These are phyloP conservation scores for Termitomyces sp. DNA, from an alignment of 1,284 basidiomycete species.

Conservation along the genomic window DNA sequence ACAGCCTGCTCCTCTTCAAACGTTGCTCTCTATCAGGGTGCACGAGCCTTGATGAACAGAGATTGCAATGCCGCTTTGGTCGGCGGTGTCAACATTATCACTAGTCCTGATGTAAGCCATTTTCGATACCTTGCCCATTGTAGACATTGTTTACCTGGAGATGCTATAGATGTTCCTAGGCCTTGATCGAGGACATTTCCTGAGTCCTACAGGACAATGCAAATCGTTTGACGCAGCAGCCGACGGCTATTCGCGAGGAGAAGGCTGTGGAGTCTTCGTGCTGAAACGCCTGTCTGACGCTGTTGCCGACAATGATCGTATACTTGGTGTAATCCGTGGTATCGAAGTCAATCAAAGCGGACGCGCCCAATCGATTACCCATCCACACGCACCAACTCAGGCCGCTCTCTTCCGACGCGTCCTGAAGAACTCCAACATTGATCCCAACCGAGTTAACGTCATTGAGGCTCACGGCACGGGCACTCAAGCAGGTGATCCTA, in stretches of 20 bases:
- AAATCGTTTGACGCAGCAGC: constrained; percentile 67
- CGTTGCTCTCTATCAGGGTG: constrained; percentile 64
- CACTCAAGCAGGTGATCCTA: constrained; percentile 64
- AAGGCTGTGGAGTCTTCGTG: constrained; percentile 68
- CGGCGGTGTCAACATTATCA: constrained; percentile 69
- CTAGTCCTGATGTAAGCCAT: constrained; percentile 61
- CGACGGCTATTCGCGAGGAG: constrained; percentile 68
- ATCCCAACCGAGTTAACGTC: constrained; percentile 46
- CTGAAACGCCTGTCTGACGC: constrained; percentile 67
- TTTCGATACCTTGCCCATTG: background rate
- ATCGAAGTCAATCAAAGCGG: constrained; percentile 69
- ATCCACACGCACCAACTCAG: constrained; percentile 62
- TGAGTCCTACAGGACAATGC: constrained; percentile 63
- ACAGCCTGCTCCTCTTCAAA: constrained; percentile 70
- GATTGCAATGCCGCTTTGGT: constrained; percentile 68
- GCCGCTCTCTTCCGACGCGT: constrained; percentile 45
- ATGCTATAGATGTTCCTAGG: constrained; percentile 58
- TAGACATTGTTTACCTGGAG: constrained; percentile 7
- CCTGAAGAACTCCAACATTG: constrained; percentile 41
- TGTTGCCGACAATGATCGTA: constrained; percentile 54
- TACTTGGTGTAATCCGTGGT: constrained; percentile 63
- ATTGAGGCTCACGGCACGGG: constrained; percentile 73
- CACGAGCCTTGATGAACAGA: constrained; percentile 51
- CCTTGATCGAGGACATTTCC: constrained; percentile 63
- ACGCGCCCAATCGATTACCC: constrained; percentile 60